Conservation (phyloP, 495 filamentous ascomycete genomes). For the Cercophora samala region DNA sequence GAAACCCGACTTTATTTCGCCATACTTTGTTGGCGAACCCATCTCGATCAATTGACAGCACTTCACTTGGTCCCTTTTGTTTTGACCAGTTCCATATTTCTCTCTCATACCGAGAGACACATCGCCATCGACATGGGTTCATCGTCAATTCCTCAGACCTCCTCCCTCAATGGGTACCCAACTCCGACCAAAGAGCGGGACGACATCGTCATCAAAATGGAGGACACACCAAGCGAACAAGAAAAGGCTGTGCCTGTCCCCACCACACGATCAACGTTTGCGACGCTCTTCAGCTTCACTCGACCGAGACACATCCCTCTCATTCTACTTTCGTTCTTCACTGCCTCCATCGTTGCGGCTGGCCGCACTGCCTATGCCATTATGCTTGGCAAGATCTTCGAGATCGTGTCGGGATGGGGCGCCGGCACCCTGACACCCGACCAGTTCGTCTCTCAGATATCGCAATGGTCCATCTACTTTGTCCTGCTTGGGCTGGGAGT, state of each 20-base stretch:
- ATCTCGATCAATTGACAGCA: background rate
- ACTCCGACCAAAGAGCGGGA: background rate
- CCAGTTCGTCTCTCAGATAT: conserved; percentile 54
- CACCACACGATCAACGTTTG: conserved; percentile 30
- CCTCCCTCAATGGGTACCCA: background rate
- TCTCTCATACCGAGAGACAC: background rate
- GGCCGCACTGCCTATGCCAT: conserved; percentile 63
- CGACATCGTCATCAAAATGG: conserved; percentile 9
- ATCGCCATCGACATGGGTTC: background rate
- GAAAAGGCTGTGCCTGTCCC: conserved; percentile 5
- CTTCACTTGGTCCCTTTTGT: background rate
- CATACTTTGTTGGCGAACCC: background rate
- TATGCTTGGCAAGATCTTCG: conserved; percentile 73
- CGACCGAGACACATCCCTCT: conserved; percentile 55
- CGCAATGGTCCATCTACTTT: conserved; percentile 57
- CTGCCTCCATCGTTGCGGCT: conserved; percentile 60
- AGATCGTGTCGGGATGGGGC: conserved; percentile 64
- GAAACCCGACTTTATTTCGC: background rate
- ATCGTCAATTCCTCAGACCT: background rate
- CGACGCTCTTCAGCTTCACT: conserved; percentile 69
- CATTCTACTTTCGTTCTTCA: conserved; percentile 46
- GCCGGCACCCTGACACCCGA: conserved; percentile 46
- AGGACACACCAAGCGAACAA: background rate
- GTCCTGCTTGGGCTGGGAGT: conserved; percentile 56
- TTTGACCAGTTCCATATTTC: background rate